phyloP scores from a whole-genome alignment of 2,329 filamentous ascomycete species.

The Lachnellula cervina region DNA sequence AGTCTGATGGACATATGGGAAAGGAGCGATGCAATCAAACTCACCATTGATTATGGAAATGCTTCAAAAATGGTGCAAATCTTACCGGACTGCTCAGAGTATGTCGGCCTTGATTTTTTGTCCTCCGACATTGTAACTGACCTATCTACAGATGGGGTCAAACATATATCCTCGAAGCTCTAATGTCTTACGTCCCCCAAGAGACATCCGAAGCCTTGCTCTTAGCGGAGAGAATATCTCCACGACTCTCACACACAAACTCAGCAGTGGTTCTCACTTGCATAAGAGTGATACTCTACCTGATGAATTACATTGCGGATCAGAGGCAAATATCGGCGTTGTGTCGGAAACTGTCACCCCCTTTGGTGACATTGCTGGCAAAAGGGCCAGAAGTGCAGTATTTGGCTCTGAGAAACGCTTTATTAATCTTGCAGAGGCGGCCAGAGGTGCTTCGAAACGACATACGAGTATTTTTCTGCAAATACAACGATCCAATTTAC shows the following conservation, averaged over 20 bases:
- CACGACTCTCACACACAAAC: constrained; percentile 94
- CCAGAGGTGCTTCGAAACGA: constrained; percentile 94
- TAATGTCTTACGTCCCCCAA: constrained; percentile 97
- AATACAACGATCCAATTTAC: constrained; percentile 99
- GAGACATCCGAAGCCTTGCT: constrained; percentile 83
- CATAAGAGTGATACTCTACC: constrained; percentile 90
- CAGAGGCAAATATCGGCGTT: constrained; percentile 81
- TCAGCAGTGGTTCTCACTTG: constrained; percentile 94
- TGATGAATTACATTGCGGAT: constrained; percentile 98
- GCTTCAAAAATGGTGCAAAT: constrained; percentile 98
- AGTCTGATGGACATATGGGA: constrained; percentile 98
- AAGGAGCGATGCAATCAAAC: constrained; percentile 91
- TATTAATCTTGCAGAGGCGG: constrained; percentile 86
- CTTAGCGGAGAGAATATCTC: constrained; percentile 87
- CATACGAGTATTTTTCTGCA: constrained; percentile 98
- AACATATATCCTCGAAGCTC: constrained; percentile 93
- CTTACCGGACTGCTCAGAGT: constrained; percentile 94
- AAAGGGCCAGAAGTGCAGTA: constrained; percentile 99
- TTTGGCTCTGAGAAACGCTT: constrained; percentile 84
- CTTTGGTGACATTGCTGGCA: constrained; percentile 86
- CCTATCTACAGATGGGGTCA: constrained; percentile 77
- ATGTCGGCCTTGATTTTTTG: constrained; percentile 35
- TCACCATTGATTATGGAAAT: constrained; percentile 96
- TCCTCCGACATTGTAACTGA: background rate
- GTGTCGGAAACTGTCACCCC: constrained; percentile 90